Evolutionary conservation across 257 asterid species (phyloP).

Genomic region (Ligustrum vulgare): DNA sequence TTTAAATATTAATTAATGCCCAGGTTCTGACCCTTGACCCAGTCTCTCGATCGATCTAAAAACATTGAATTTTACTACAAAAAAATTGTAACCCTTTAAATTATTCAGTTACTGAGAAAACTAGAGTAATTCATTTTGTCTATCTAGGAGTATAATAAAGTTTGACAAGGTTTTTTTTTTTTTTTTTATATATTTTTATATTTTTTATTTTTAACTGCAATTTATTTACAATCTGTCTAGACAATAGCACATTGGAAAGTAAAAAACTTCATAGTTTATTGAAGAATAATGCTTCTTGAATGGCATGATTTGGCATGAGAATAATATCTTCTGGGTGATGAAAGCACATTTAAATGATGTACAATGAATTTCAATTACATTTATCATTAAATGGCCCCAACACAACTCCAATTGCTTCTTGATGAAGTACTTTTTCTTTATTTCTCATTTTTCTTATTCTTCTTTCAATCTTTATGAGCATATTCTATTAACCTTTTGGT

Average conservation of each 20-base stretch:
- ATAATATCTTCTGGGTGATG: constrained; percentile 35
- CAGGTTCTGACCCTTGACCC: too few species aligned
- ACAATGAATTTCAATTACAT: not conserved
- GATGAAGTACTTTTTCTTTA: not conserved
- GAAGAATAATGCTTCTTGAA: constrained; percentile 9
- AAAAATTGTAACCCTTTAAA: constrained; percentile 12
- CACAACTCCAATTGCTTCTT: not conserved
- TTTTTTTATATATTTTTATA: too few species aligned
- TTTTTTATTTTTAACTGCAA: too few species aligned
- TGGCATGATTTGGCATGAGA: constrained; percentile 28
- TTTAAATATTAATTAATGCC: too few species aligned
- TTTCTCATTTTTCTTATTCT: too few species aligned
- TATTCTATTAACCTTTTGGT: constrained; percentile 9
- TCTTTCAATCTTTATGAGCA: not conserved
- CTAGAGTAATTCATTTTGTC: constrained; percentile 2
- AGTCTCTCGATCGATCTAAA: too few species aligned
- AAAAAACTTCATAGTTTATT: constrained; percentile 9
- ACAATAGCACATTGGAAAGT: constrained; percentile 18
- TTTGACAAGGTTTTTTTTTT: too few species aligned
- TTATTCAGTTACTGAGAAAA: constrained; percentile 22
- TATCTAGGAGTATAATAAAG: too few species aligned
- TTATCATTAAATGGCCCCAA: constrained; percentile 19
- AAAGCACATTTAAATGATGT: constrained; percentile 16
- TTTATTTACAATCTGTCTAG: constrained; percentile 21
- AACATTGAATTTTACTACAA: too few species aligned